A percentile compares a stretch with the other conserved stretches of the same genome.
These are phyloP conservation scores for Kokia cookei DNA, from an alignment of 441 rosid species.

Conservation along the genomic window DNA sequence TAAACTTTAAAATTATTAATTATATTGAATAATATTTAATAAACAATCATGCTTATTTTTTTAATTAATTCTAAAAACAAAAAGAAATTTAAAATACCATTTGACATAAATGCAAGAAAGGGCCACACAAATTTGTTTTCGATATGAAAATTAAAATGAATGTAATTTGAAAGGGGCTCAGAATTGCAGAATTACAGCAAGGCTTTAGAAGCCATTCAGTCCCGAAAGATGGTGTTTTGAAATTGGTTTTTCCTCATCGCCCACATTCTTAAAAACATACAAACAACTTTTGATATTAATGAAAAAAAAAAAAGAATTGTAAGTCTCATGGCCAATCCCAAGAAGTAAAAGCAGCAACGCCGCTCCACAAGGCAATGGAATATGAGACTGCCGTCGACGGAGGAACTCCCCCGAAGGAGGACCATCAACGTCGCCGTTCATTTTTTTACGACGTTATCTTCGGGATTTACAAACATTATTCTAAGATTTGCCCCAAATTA, in stretches of 20 bases:
- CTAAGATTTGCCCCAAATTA: slow-evolving; percentile 23
- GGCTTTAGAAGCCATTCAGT: slow-evolving; percentile 15
- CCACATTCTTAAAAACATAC: not conserved
- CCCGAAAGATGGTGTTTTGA: slow-evolving; percentile 11
- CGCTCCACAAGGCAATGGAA: slow-evolving; percentile 55
- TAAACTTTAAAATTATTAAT: no score
- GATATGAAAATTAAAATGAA: not conserved
- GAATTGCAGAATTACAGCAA: slow-evolving; percentile 14
- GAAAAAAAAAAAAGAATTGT: not conserved
- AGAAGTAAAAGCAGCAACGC: slow-evolving; percentile 41
- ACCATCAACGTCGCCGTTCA: not conserved
- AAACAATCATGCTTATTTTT: no score
- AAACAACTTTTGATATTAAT: not conserved
- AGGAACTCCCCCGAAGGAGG: not conserved
- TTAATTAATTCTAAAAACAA: no score
- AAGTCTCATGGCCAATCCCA: slow-evolving; percentile 54
- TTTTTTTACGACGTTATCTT: slow-evolving; percentile 34
- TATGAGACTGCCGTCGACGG: slow-evolving; percentile 33
- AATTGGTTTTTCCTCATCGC: not conserved
- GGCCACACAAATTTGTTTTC: not conserved
- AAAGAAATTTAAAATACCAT: no score
- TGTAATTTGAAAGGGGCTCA: not conserved
- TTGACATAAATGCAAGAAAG: not conserved
- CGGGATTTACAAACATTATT: slow-evolving; percentile 27
- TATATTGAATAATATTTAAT: no score